A percentile compares a stretch with the other conserved stretches of the same genome.
These are phyloP conservation scores for Pseudoscleropodium purum DNA, from an alignment of 225 moss, liverwort and hornwort genomes.

Conservation along the genomic window DNA sequence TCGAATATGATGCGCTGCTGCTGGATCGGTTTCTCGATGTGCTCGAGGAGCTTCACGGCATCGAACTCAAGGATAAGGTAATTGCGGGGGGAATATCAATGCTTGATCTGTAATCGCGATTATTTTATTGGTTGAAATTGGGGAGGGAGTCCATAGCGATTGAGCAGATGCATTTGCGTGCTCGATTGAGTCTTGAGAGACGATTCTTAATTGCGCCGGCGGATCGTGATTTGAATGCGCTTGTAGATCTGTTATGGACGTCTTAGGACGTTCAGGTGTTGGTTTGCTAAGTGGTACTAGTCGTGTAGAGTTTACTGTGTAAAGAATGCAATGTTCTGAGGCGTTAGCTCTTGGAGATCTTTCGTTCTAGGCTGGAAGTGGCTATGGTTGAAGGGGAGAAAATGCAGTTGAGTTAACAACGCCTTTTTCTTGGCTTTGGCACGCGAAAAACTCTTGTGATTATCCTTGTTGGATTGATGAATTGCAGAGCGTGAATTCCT, in stretches of 20 bases:
- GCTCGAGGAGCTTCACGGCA: slow-evolving; percentile 47
- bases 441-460: neutral
- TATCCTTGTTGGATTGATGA: neutral
- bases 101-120: neutral
- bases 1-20: slow-evolving; percentile 49
- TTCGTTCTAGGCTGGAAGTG: neutral
- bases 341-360: neutral
- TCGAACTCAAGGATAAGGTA: slow-evolving; percentile 44
- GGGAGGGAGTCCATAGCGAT: neutral
- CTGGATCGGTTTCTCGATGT: slow-evolving; percentile 52
- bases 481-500: neutral
- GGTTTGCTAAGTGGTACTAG: neutral
- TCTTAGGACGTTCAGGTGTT: neutral
- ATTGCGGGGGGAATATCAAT: neutral
- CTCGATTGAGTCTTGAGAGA: neutral
- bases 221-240: neutral
- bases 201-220: neutral
- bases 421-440: neutral
- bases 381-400: neutral
- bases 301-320: neutral
- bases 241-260: neutral
- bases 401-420: neutral
- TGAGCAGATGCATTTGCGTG: neutral
- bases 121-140: neutral
- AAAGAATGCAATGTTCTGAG: neutral